Evolutionary conservation across 441 rosid species (phyloP).

Genomic region (Breynia disticha): DNA sequence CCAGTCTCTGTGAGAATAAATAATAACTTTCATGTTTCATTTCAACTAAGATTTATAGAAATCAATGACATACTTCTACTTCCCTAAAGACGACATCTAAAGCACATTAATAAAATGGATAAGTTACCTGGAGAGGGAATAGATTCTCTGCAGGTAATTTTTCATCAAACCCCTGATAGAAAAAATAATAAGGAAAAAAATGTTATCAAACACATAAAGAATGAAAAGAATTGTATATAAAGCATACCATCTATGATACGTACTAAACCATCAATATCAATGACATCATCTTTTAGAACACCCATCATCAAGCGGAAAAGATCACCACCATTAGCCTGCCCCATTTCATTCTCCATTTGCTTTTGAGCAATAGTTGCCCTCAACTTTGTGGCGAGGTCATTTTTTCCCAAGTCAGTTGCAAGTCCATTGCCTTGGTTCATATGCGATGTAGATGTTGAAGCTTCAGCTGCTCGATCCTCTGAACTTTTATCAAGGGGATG

Average conservation of each 20-base stretch:
- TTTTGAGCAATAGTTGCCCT: constrained; percentile 93
- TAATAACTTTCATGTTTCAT: not conserved
- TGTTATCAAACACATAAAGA: not conserved
- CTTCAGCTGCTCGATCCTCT: constrained; percentile 46
- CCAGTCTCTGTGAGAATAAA: not conserved
- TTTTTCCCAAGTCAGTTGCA: constrained; percentile 58
- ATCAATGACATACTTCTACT: not conserved
- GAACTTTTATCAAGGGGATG: constrained; percentile 57
- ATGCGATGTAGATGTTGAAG: constrained; percentile 63
- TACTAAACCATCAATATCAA: constrained; percentile 96
- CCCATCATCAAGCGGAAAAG: constrained; percentile 80
- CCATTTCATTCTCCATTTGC: constrained; percentile 80
- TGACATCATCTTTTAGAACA: constrained; percentile 84
- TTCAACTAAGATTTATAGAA: too few species aligned
- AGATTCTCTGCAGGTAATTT: constrained; percentile 74
- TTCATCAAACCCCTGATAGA: constrained; percentile 75
- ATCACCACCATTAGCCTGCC: constrained; percentile 69
- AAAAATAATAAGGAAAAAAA: constrained; percentile 5
- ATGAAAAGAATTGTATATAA: too few species aligned
- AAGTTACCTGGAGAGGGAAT: constrained; percentile 79
- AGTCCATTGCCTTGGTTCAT: constrained; percentile 45
- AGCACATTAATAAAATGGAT: not conserved
- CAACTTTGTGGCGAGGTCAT: constrained; percentile 81
- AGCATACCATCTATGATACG: constrained; percentile 10
- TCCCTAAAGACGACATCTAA: not conserved